Percentiles rank a stretch among this genome's conserved stretches.
Conservation (phyloP, 2,329 filamentous ascomycete genomes). For the Calonectria multiphialidica region DNA sequence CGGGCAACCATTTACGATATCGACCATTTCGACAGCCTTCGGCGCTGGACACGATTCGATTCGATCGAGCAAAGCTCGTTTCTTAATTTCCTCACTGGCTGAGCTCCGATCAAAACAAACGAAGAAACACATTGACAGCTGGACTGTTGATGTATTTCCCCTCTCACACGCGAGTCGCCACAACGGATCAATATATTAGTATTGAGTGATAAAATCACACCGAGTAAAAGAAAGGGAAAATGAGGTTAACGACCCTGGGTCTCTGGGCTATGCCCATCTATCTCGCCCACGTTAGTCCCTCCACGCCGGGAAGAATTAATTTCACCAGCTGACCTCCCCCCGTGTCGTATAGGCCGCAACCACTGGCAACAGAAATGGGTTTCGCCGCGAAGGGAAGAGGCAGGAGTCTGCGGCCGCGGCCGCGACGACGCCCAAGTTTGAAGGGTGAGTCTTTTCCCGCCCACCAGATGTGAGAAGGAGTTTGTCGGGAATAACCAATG, state of each 20-base stretch:
- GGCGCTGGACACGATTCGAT: slow-evolving; percentile 1
- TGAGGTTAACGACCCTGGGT: slow-evolving; percentile 18
- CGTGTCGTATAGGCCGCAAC: slow-evolving; percentile 28
- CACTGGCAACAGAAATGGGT: slow-evolving; percentile 24
- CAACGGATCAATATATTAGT: neutral
- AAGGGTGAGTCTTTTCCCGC: slow-evolving; percentile 36
- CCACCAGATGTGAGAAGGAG: too few relatives aligned
- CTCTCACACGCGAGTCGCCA: slow-evolving; percentile 14
- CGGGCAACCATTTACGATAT: slow-evolving; percentile 39
- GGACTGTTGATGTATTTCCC: slow-evolving; percentile 40
- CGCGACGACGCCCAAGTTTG: slow-evolving; percentile 31
- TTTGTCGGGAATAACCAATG: slow-evolving; percentile 10
- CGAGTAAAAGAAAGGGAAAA: neutral
- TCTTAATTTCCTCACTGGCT: slow-evolving; percentile 1
- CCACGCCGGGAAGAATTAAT: neutral
- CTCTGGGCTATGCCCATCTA: slow-evolving; percentile 25
- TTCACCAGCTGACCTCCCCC: slow-evolving; percentile 1
- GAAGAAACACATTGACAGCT: slow-evolving; percentile 33
- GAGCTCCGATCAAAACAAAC: neutral
- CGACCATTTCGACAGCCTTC: slow-evolving; percentile 2
- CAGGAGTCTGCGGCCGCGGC: slow-evolving; percentile 22
- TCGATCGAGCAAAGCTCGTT: slow-evolving; percentile 21
- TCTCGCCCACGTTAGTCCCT: slow-evolving; percentile 34
- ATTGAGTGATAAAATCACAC: neutral
- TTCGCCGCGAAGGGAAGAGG: slow-evolving; percentile 31